Evolutionary conservation across 208 protist genomes (phyloP).

Genomic region (Leishmania tropica): DNA sequence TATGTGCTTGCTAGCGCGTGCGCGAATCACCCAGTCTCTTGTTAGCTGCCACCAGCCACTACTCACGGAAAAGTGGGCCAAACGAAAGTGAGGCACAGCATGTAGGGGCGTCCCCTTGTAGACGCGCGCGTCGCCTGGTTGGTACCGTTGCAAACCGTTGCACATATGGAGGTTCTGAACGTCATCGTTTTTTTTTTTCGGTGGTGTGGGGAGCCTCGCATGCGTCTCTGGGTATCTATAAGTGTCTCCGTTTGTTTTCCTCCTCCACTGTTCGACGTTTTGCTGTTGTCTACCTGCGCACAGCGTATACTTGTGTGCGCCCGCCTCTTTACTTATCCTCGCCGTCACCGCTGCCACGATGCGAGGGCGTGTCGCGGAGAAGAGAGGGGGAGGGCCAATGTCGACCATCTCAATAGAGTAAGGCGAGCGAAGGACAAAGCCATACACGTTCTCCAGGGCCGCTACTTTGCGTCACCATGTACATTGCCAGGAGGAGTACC

Average conservation of each 20-base stretch:
- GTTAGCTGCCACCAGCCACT: not conserved
- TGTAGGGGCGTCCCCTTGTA: not conserved
- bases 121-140: not conserved
- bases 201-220: not conserved
- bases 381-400: not conserved
- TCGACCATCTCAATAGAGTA: conserved; percentile 13
- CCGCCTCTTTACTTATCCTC: not conserved
- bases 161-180: not conserved
- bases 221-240: not conserved
- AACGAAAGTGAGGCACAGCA: not conserved
- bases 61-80: not conserved
- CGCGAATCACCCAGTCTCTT: not conserved
- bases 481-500: not conserved
- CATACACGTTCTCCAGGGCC: not conserved
- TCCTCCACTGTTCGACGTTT: not conserved
- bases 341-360: not conserved
- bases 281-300: not conserved
- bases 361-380: not conserved
- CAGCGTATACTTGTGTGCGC: not conserved
- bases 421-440: conserved; percentile 6
- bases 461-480: not conserved
- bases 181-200: not conserved
- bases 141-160: not conserved
- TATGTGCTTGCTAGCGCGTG: not conserved
- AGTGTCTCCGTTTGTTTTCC: too few species aligned